A percentile compares a stretch with the other conserved stretches of the same genome.
Conservation (phyloP, 768 basidiomycete species). For the Lactifluus volemus region DNA sequence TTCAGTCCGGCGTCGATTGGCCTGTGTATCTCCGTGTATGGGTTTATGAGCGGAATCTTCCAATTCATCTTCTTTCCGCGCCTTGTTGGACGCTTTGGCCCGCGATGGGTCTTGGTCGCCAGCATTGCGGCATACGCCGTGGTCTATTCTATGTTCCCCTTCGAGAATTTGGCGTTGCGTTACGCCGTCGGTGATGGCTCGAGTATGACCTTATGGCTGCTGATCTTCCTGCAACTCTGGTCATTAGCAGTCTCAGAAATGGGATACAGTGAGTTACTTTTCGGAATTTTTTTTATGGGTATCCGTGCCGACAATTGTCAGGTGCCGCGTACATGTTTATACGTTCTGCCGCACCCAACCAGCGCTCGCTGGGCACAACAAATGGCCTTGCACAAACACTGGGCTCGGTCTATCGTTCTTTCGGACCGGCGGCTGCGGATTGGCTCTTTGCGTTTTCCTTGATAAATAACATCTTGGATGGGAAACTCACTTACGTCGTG, state of each 20-base stretch:
- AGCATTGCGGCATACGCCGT: slow-evolving; percentile 21
- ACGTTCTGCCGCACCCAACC: no score
- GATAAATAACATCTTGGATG: slow-evolving; percentile 37
- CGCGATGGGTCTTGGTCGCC: slow-evolving; percentile 26
- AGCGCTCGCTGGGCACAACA: slow-evolving; percentile 28
- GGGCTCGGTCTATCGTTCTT: slow-evolving; percentile 29
- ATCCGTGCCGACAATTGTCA: no score
- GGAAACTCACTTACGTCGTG: slow-evolving; percentile 21
- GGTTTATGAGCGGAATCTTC: slow-evolving; percentile 29
- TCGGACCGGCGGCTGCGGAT: slow-evolving; percentile 48
- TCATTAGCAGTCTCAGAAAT: no score
- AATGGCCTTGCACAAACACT: slow-evolving; percentile 42
- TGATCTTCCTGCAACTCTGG: no score
- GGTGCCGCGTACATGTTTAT: no score
- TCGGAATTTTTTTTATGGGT: no score
- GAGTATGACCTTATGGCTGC: no score
- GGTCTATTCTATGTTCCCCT: slow-evolving; percentile 23
- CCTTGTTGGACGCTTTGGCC: slow-evolving; percentile 28
- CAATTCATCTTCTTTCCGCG: slow-evolving; percentile 32
- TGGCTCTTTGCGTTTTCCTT: slow-evolving; percentile 61
- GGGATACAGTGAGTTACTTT: no score
- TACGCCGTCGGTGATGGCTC: no score
- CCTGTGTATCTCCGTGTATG: slow-evolving; percentile 28
- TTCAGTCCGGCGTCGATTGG: slow-evolving; percentile 32
- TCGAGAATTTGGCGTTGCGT: slow-evolving; percentile 18